Percentiles rank a stretch among this genome's conserved stretches.
Evolutionary conservation across 257 asterid genomes (phyloP).

Genomic region (Fraxinus pennsylvanica): DNA sequence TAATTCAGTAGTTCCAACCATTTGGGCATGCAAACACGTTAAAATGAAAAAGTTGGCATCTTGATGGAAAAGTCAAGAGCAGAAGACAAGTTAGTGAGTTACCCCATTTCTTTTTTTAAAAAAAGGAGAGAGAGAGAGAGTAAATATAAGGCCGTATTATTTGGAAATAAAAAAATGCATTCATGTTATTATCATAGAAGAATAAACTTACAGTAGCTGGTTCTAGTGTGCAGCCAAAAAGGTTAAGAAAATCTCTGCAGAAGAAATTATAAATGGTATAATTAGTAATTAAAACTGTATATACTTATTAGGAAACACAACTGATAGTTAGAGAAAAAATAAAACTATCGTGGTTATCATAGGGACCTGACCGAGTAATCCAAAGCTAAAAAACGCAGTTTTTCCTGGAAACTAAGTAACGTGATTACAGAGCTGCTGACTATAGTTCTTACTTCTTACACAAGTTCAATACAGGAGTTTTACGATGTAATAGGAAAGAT

Average conservation of each 20-base stretch:
- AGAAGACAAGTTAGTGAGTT: neutral
- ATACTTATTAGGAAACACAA: neutral
- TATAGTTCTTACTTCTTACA: neutral
- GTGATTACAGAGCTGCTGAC: neutral
- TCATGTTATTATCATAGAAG: conserved; percentile 4
- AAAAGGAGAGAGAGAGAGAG: no score
- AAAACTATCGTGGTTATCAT: neutral
- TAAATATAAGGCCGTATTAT: neutral
- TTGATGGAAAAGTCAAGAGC: neutral
- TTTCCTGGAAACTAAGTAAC: neutral
- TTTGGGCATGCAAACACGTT: conserved; percentile 2
- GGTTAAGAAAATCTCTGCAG: conserved; percentile 64
- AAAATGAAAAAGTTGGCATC: conserved; percentile 1
- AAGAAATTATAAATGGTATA: conserved; percentile 20
- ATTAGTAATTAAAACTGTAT: conserved; percentile 9
- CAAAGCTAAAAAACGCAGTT: neutral
- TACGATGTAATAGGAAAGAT: neutral
- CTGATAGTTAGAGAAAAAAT: neutral
- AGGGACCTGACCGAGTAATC: neutral
- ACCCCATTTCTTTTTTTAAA: neutral
- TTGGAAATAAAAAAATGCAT: conserved; percentile 11
- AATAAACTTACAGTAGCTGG: conserved; percentile 63
- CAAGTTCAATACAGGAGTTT: neutral
- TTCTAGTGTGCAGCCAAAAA: conserved; percentile 69
- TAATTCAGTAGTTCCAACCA: neutral